phyloP scores from a whole-genome alignment of 192 early-diverging fungal genomes.

The Coemansia sp. region DNA sequence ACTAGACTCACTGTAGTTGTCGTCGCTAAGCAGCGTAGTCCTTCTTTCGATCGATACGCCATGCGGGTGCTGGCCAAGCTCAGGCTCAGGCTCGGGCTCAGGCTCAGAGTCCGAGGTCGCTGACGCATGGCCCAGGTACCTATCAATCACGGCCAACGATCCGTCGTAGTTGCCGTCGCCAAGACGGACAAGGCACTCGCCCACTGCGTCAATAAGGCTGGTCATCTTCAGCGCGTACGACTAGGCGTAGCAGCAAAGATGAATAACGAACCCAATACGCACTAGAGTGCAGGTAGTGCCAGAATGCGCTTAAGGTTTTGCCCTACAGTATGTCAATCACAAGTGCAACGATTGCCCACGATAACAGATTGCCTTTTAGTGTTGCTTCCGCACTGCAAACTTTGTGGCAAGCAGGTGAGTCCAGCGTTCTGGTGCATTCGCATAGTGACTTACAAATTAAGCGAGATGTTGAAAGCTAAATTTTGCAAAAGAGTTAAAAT shows the following conservation, averaged over 20 bases:
- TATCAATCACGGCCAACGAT: slow-evolving; percentile 33
- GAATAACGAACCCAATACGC: neutral
- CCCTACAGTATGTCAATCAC: neutral
- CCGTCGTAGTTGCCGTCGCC: slow-evolving; percentile 36
- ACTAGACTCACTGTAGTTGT: slow-evolving; percentile 28
- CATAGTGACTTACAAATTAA: neutral
- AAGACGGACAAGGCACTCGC: slow-evolving; percentile 41
- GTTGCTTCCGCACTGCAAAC: neutral
- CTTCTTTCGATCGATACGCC: neutral
- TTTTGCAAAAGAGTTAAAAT: neutral
- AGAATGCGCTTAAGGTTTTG: neutral
- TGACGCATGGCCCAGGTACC: slow-evolving; percentile 5
- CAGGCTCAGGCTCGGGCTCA: neutral
- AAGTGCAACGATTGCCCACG: neutral
- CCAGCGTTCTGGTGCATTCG: neutral
- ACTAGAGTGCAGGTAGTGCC: neutral
- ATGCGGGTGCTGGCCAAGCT: slow-evolving; percentile 8
- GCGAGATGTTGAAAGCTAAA: neutral
- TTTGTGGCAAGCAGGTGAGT: neutral
- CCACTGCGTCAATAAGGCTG: slow-evolving; percentile 26
- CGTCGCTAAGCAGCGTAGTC: neutral
- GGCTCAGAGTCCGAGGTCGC: neutral
- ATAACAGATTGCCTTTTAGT: neutral
- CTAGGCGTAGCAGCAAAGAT: neutral
- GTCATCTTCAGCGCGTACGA: slow-evolving; percentile 10